These are phyloP conservation scores for Turnera subulata DNA, from an alignment of 345 rosid genomes.

Conservation along the genomic window DNA sequence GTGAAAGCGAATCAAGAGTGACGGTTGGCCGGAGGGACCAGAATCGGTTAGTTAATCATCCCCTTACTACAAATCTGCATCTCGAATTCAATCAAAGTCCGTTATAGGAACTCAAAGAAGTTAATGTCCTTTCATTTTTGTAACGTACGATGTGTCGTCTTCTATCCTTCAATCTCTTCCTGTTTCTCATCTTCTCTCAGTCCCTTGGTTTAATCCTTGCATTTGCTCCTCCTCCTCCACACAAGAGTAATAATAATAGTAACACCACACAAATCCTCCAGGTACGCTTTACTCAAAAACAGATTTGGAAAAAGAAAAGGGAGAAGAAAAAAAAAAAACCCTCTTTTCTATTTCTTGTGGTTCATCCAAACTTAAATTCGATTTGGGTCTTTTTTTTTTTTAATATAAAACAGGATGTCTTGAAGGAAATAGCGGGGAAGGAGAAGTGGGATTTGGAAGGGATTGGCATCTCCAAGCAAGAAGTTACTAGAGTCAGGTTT, in stretches of 20 bases:
- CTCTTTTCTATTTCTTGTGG: not conserved
- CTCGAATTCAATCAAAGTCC: too few species aligned
- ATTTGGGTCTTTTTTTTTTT: not conserved
- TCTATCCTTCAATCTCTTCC: not conserved
- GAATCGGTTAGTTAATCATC: too few species aligned
- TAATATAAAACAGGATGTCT: constrained; percentile 78
- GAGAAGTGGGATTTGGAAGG: constrained; percentile 57
- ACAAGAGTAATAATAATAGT: not conserved
- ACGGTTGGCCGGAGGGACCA: too few species aligned
- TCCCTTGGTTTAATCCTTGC: not conserved
- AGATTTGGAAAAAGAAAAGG: too few species aligned
- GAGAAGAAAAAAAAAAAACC: too few species aligned
- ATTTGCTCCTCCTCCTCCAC: not conserved
- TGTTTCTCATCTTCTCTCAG: not conserved
- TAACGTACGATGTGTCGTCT: not conserved
- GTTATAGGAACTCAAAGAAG: too few species aligned
- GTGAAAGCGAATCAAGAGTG: too few species aligned
- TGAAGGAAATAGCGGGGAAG: constrained; percentile 45
- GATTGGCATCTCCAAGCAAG: constrained; percentile 36
- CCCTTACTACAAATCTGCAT: too few species aligned
- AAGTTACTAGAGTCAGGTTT: constrained; percentile 38
- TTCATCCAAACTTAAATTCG: not conserved
- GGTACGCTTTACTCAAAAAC: constrained; percentile 2
- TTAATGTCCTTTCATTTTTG: too few species aligned
- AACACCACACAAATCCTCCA: constrained; percentile 2